Evolutionary conservation across 179 eudicot species (phyloP), one percentile per base, ranked within the genome.

Genomic region (Amaranthus tricolor): DNA sequence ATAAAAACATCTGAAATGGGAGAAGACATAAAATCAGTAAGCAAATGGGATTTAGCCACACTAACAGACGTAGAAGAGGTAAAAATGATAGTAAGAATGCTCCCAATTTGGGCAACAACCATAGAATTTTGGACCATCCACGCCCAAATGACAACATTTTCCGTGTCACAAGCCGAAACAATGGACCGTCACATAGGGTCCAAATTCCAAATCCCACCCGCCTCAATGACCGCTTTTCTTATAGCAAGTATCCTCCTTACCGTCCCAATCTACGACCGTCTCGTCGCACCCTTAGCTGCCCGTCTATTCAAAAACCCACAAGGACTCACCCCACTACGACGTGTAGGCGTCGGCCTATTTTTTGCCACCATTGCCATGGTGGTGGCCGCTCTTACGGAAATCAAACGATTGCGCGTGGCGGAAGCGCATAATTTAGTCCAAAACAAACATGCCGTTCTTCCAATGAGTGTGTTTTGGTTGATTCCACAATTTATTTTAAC

Each of bases 111-210:
- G 98, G 97, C 96, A 64, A 94, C 98, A 52, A 90, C 97, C 6
- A 86, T 94, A 6, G 84, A 88, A 79, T 94, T 94, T 71, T 94
- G 98, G 97, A 92, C 98, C 8, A 80, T 90, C 74, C 89, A 94
- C 74, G 97, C 98, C 56, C 98, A 94, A 77, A 92, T 94, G 97
- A 89, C 96, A 20, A 94, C 97, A 62, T 92, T 94, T 64, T 94
- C 98, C 0, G 97, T 94, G 16, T 83, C 97, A 21, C 96, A 92
- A 68, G 92, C 98, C 49, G 72, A 81, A 10, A 90, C 92, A 66
- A 92, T 94, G 98, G 87, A 94, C 81, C 90, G 97, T 62, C 88
- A 78, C 84, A 76, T 94, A 0, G 91, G 91, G 8, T 77, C 77
- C 24, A 77, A 84, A 0, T 92, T 94, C 77, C 69, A 88, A 63